These are phyloP conservation scores for Artemisia annua DNA, from an alignment of 129 eudicot genomes.

Conservation along the genomic window DNA sequence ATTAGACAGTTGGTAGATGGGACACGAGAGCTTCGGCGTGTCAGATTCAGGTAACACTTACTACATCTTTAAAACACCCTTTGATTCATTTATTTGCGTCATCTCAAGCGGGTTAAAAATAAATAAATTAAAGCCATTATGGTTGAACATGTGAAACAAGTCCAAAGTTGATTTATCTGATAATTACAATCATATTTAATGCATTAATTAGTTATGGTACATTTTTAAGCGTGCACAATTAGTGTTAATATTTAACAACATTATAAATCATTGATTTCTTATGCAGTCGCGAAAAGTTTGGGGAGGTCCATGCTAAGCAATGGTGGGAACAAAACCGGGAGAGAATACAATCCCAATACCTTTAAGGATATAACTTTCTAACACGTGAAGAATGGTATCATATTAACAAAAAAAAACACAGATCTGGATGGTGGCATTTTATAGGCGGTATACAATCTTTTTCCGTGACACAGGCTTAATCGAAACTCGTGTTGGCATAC, in stretches of 20 bases:
- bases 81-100: not conserved
- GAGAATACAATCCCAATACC: conserved; percentile 47
- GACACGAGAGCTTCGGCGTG: conserved; percentile 57
- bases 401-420: conserved; percentile 13
- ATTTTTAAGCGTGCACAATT: not conserved
- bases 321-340: conserved; percentile 62
- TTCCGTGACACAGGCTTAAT: conserved; percentile 1
- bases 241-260: not conserved
- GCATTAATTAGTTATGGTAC: not conserved
- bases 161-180: not conserved
- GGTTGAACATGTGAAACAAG: not conserved
- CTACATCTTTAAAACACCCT: not conserved
- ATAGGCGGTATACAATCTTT: not conserved
- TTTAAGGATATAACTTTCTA: conserved; percentile 25
- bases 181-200: not conserved
- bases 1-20: conserved; percentile 51
- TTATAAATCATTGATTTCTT: not conserved
- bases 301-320: conserved; percentile 48
- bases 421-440: not conserved
- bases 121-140: not conserved
- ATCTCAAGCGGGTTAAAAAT: not conserved
- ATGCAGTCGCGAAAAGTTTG: conserved; percentile 53
- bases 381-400: conserved; percentile 7
- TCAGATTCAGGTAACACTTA: conserved; percentile 53
- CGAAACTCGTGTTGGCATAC: not conserved